phyloP scores from a whole-genome alignment of 1,284 basidiomycete genomes.

The Chondrostereum purpureum region DNA sequence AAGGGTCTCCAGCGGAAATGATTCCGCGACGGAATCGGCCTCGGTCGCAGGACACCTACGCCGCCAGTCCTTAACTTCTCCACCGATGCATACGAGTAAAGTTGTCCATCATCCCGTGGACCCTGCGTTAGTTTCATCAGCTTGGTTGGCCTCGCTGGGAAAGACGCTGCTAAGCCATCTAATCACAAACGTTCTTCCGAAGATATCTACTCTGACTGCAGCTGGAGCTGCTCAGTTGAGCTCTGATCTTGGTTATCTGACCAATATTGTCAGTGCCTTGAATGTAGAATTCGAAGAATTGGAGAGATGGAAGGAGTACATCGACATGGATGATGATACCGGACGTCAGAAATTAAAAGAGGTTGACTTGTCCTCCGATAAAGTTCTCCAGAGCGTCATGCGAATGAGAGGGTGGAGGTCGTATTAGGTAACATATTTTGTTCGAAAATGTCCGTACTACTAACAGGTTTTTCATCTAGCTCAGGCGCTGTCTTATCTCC shows the following conservation, averaged over 20 bases:
- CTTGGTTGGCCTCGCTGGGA: slow-evolving; percentile 88
- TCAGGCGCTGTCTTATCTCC: no score
- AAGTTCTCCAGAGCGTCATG: slow-evolving; percentile 36
- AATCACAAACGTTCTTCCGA: slow-evolving; percentile 56
- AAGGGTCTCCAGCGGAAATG: neutral
- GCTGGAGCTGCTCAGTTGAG: slow-evolving; percentile 80
- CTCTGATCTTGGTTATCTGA: slow-evolving; percentile 83
- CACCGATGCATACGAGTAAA: slow-evolving; percentile 24
- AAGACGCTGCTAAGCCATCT: slow-evolving; percentile 72
- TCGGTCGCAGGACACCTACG: neutral
- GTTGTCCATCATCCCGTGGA: no score
- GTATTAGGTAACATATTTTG: no score
- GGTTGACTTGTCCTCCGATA: slow-evolving; percentile 23
- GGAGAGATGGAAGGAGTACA: slow-evolving; percentile 66
- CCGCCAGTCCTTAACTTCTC: slow-evolving; percentile 1
- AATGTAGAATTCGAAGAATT: slow-evolving; percentile 79
- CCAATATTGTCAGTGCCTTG: slow-evolving; percentile 85
- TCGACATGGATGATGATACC: slow-evolving; percentile 54
- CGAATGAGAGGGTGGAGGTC: slow-evolving; percentile 47
- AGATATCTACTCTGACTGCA: slow-evolving; percentile 51
- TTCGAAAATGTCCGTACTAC: no score
- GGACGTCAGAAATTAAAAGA: slow-evolving; percentile 31
- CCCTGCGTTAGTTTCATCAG: slow-evolving; percentile 65
- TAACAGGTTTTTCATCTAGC: no score
- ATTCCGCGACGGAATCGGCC: neutral